Evolutionary conservation across 2,329 filamentous ascomycete species (phyloP).

Genomic region (Curvularia lunata): DNA sequence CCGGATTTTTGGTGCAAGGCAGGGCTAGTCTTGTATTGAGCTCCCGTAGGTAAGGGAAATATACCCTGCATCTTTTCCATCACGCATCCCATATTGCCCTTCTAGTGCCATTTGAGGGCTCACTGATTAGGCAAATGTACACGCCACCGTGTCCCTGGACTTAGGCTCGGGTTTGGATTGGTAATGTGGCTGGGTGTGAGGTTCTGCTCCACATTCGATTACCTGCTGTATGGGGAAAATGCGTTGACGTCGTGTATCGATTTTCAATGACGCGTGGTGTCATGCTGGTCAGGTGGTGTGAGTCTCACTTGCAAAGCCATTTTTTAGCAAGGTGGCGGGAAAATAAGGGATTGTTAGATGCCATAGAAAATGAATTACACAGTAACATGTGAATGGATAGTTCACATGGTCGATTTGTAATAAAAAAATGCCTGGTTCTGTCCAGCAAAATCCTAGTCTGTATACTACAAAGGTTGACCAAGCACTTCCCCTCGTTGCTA

Average conservation of each 20-base stretch:
- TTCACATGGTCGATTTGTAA: no score
- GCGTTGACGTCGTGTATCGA: neutral
- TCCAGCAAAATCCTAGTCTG: neutral
- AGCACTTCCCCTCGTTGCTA: neutral
- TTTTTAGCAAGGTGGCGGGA: no score
- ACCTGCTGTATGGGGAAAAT: neutral
- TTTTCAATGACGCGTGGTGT: no score
- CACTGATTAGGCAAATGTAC: neutral
- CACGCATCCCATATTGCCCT: neutral
- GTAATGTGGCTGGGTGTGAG: neutral
- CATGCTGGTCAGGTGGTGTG: no score
- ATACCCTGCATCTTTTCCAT: neutral
- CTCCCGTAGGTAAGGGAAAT: no score
- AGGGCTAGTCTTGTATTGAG: no score
- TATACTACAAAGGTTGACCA: neutral
- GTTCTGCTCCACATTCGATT: neutral
- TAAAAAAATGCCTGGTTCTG: neutral
- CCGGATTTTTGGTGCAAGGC: no score
- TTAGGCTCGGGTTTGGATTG: neutral
- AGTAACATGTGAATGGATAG: no score
- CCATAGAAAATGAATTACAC: no score
- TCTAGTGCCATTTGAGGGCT: neutral
- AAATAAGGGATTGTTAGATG: no score
- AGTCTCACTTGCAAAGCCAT: no score
- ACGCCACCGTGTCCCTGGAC: neutral